Percentiles rank a stretch among this genome's conserved stretches.
Conservation (phyloP, 306 rosid genomes). For the Prunus persica region Prunus_persica_NCBIv2 NC_034009.1:43127001-43127500, state of each 20-base stretch:
- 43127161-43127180: conserved; percentile 45
- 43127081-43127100: conserved; percentile 9
- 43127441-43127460: neutral
- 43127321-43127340: neutral
- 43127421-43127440: neutral
- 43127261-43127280: conserved; percentile 5
- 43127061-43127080: conserved; percentile 6
- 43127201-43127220: conserved; percentile 25
- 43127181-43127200: conserved; percentile 27
- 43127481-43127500: too few species aligned
- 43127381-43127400: neutral
- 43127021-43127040: conserved; percentile 25
- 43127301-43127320: neutral
- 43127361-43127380: neutral
- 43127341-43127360: neutral
- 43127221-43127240: neutral
- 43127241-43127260: neutral
- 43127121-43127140: conserved; percentile 7
- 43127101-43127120: neutral
- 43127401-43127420: neutral
- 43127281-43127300: conserved; percentile 4
- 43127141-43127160: conserved; percentile 26
- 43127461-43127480: too few species aligned
- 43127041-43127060: conserved; percentile 8
- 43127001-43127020: conserved; percentile 25